Conservation (phyloP, 139 green algal genomes). For the Picochlorum sp. region DNA sequence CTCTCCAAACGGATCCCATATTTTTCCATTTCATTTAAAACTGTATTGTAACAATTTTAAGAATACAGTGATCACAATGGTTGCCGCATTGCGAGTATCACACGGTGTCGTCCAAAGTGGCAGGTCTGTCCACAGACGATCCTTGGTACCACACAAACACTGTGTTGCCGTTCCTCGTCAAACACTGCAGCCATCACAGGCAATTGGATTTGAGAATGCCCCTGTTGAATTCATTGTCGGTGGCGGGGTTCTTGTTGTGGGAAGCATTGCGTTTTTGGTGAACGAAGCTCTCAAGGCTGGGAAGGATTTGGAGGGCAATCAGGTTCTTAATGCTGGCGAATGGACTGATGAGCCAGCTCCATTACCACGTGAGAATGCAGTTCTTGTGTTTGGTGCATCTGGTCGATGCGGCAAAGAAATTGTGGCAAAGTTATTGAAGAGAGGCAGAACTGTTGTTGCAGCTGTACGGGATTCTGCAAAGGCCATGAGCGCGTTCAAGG, state of each 20-base stretch:
- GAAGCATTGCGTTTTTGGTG: constrained; percentile 3
- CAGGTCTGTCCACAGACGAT: too few relatives aligned
- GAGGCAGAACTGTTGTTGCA: constrained; percentile 65
- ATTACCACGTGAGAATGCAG: constrained; percentile 48
- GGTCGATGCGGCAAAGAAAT: constrained; percentile 55
- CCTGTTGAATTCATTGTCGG: constrained; percentile 7
- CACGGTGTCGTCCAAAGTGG: too few relatives aligned
- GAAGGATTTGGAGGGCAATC: neutral
- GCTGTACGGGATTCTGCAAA: constrained; percentile 42
- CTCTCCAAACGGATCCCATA: neutral
- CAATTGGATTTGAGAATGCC: constrained; percentile 5
- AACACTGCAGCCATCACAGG: neutral
- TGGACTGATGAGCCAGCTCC: neutral
- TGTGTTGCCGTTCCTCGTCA: neutral
- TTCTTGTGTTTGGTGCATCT: constrained; percentile 72
- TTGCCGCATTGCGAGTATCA: too few relatives aligned
- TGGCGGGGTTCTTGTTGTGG: constrained; percentile 5
- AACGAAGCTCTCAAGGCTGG: constrained; percentile 7
- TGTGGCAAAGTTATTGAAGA: constrained; percentile 41
- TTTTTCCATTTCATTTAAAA: constrained; percentile 1
- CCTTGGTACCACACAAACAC: too few relatives aligned
- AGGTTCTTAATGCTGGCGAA: neutral
- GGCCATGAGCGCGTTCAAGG: constrained; percentile 27
- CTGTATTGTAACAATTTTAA: neutral
- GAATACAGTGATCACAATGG: too few relatives aligned